phyloP scores from a whole-genome alignment of 768 basidiomycete genomes.

The Podaxis rugospora region DNA sequence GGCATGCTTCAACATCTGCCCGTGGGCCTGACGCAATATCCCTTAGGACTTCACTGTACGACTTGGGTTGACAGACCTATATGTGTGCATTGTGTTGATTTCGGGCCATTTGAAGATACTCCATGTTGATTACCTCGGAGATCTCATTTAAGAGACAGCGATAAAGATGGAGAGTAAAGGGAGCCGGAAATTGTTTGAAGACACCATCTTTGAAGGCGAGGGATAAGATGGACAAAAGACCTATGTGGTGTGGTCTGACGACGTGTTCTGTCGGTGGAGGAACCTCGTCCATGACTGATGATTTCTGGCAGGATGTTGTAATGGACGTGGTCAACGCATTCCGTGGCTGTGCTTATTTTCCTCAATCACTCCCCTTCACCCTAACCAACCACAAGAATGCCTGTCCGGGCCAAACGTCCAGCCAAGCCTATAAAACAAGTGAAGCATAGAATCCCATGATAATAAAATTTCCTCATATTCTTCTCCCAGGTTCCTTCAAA shows the following conservation, averaged over 20 bases:
- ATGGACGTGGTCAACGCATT: conserved; percentile 4
- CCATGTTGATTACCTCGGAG: conserved; percentile 50
- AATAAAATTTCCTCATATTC: not conserved
- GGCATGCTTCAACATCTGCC: conserved; percentile 35
- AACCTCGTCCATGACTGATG: conserved; percentile 34
- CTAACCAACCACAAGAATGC: conserved; percentile 17
- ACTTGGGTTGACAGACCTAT: conserved; percentile 62
- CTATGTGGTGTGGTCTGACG: conserved; percentile 74
- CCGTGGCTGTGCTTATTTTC: conserved; percentile 9
- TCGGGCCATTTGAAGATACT: not conserved
- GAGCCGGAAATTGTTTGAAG: conserved; percentile 46
- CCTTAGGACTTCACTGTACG: conserved; percentile 45
- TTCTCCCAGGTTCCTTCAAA: conserved; percentile 41
- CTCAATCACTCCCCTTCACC: conserved; percentile 17
- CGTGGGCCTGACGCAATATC: conserved; percentile 42
- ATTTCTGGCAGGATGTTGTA: conserved; percentile 10
- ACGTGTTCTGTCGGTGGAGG: conserved; percentile 64
- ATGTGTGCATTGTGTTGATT: not conserved
- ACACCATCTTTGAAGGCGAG: conserved; percentile 59
- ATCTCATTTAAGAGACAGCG: conserved; percentile 67
- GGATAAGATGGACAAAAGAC: conserved; percentile 58
- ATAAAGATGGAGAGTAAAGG: conserved; percentile 59
- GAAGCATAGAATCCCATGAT: conserved; percentile 8
- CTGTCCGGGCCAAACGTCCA: conserved; percentile 27
- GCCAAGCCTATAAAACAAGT: conserved; percentile 25